Percentiles rank a stretch among this genome's conserved stretches.
phyloP scores from a whole-genome alignment of 441 rosid species.

The Capsella rubella region DNA sequence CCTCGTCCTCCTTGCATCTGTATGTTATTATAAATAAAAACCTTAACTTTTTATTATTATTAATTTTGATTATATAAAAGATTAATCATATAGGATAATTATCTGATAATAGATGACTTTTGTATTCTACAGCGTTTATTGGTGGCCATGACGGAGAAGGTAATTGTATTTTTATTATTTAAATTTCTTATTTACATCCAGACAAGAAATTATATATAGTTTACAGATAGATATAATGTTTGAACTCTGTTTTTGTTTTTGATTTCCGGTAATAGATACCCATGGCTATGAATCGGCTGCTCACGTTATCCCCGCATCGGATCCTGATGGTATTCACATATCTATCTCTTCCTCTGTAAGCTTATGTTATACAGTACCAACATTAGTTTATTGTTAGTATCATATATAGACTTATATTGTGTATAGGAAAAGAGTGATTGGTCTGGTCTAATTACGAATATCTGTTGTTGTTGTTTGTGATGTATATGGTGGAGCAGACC shows the following conservation, averaged over 20 bases:
- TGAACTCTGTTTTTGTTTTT: neutral
- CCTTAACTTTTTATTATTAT: too few relatives aligned
- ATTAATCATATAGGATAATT: neutral
- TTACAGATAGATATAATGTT: neutral
- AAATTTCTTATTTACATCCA: too few relatives aligned
- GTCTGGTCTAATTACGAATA: too few relatives aligned
- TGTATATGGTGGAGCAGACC: conserved; percentile 30
- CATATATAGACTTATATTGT: too few relatives aligned
- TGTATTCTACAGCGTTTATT: neutral
- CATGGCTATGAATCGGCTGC: conserved; percentile 1
- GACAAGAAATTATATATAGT: too few relatives aligned
- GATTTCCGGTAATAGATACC: neutral
- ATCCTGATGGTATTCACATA: conserved; percentile 30
- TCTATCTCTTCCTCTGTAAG: neutral
- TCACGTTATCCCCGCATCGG: neutral
- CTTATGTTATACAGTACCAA: neutral
- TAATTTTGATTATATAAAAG: neutral
- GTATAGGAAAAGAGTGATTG: too few relatives aligned
- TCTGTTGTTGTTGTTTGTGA: too few relatives aligned
- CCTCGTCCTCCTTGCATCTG: neutral
- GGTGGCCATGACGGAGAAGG: neutral
- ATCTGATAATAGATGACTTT: neutral
- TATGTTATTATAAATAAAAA: neutral
- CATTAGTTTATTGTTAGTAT: too few relatives aligned
- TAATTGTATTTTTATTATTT: neutral